Evolutionary conservation across 2,329 filamentous ascomycete genomes (phyloP).

Genomic region (Colletotrichum cereale): DNA sequence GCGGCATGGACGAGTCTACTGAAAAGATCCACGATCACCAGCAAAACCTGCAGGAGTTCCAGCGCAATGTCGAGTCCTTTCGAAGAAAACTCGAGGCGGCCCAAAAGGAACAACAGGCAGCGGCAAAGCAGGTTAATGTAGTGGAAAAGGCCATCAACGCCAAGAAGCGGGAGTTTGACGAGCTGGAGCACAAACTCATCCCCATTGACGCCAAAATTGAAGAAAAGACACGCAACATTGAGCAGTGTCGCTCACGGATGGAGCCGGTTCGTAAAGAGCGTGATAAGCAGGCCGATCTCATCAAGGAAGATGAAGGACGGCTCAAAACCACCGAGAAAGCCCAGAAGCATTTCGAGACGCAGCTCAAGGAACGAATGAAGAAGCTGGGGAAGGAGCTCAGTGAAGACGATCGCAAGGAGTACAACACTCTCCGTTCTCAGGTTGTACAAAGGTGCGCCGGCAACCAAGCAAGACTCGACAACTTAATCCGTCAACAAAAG

Average conservation of each 20-base stretch:
- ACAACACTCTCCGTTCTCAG: slow-evolving; percentile 85
- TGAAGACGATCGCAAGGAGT: slow-evolving; percentile 88
- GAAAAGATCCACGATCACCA: slow-evolving; percentile 93
- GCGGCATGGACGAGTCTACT: slow-evolving; percentile 91
- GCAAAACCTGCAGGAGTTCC: slow-evolving; percentile 92
- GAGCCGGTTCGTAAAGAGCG: slow-evolving; percentile 81
- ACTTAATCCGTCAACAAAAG: slow-evolving; percentile 88
- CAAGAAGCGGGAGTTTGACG: slow-evolving; percentile 89
- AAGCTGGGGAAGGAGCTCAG: slow-evolving; percentile 89
- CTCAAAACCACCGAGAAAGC: slow-evolving; percentile 89
- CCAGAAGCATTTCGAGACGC: slow-evolving; percentile 86
- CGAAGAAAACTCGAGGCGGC: slow-evolving; percentile 85
- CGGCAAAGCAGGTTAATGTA: slow-evolving; percentile 80
- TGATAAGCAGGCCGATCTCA: slow-evolving; percentile 75
- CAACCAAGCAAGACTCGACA: slow-evolving; percentile 86
- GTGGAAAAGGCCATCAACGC: slow-evolving; percentile 87
- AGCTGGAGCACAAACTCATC: slow-evolving; percentile 85
- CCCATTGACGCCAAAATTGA: slow-evolving; percentile 93
- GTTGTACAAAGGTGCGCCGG: slow-evolving; percentile 85
- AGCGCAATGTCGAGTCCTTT: slow-evolving; percentile 87
- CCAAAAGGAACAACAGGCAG: slow-evolving; percentile 83
- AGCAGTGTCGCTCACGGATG: slow-evolving; percentile 76
- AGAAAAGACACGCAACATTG: slow-evolving; percentile 79
- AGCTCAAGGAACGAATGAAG: slow-evolving; percentile 87
- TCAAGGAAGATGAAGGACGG: slow-evolving; percentile 83